Conservation (phyloP, 805 yeast genomes). For the Spathaspora arborariae region DNA sequence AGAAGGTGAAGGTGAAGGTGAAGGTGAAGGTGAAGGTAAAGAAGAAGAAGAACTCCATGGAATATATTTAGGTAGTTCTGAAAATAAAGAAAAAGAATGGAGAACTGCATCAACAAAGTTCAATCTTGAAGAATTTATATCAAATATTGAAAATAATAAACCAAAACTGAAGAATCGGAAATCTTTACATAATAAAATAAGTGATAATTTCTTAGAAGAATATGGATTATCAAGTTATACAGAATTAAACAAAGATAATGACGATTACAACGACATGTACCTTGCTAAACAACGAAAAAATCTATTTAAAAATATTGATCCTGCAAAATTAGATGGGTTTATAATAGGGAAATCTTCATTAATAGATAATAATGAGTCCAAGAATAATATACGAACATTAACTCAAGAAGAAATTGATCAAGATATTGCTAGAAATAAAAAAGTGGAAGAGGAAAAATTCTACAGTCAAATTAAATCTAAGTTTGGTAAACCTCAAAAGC, state of each 20-base stretch:
- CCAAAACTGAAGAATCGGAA: slow-evolving; percentile 22
- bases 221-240: slow-evolving; percentile 33
- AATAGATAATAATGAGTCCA: not conserved
- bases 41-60: slow-evolving; percentile 23
- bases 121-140: slow-evolving; percentile 20
- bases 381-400: slow-evolving; percentile 14
- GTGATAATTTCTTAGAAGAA: slow-evolving; percentile 33
- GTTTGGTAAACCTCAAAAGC: slow-evolving; percentile 13
- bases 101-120: slow-evolving; percentile 9
- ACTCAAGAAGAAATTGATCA: slow-evolving; percentile 25
- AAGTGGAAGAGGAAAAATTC: slow-evolving; percentile 24
- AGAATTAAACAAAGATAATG: slow-evolving; percentile 21
- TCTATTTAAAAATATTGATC: slow-evolving; percentile 19
- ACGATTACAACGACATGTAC: slow-evolving; percentile 26
- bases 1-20: slow-evolving; percentile 8
- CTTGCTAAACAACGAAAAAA: slow-evolving; percentile 11
- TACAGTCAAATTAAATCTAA: slow-evolving; percentile 25
- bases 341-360: slow-evolving; percentile 27
- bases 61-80: slow-evolving; percentile 32
- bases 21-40: slow-evolving; percentile 8
- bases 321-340: slow-evolving; percentile 32
- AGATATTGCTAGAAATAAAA: slow-evolving; percentile 19
- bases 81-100: slow-evolving; percentile 5
- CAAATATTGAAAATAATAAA: slow-evolving; percentile 11
- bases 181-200: slow-evolving; percentile 24